Evolutionary conservation across 2,329 filamentous ascomycete species (phyloP).

Genomic region (Aureobasidium sp.): DNA sequence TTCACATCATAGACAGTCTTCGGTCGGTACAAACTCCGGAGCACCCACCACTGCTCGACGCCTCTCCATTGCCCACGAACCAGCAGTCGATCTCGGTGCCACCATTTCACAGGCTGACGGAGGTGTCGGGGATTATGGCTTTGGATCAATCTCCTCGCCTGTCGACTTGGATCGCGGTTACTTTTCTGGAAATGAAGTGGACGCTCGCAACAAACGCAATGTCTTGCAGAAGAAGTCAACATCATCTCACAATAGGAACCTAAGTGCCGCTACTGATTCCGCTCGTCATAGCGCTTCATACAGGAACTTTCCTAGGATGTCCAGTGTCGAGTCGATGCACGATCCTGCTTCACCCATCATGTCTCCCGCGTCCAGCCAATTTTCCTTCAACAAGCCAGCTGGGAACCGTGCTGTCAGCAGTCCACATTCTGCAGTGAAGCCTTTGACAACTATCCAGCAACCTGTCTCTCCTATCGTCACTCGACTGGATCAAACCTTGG

Average conservation of each 20-base stretch:
- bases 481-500: constrained; percentile 44
- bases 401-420: constrained; percentile 33
- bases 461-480: constrained; percentile 49
- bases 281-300: constrained; percentile 53
- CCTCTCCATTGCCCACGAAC: constrained; percentile 6
- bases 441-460: constrained; percentile 33
- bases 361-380: constrained; percentile 60
- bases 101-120: neutral
- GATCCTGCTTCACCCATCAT: constrained; percentile 41
- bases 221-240: constrained; percentile 62
- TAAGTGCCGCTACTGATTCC: constrained; percentile 56
- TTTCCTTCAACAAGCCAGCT: constrained; percentile 43
- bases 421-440: constrained; percentile 45
- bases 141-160: constrained; percentile 27
- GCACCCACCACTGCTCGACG: constrained; percentile 1
- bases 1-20: constrained; percentile 50
- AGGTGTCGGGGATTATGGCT: constrained; percentile 21
- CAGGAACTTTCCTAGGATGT: constrained; percentile 64
- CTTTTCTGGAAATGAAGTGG: constrained; percentile 82
- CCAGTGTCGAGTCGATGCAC: constrained; percentile 67
- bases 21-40: constrained; percentile 26
- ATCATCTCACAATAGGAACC: constrained; percentile 55
- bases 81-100: neutral
- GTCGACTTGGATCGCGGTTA: constrained; percentile 78
- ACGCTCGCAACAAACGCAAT: constrained; percentile 62